Conservation (phyloP, 129 eudicot species). For the Rutidosis leptorrhynchoides region DNA sequence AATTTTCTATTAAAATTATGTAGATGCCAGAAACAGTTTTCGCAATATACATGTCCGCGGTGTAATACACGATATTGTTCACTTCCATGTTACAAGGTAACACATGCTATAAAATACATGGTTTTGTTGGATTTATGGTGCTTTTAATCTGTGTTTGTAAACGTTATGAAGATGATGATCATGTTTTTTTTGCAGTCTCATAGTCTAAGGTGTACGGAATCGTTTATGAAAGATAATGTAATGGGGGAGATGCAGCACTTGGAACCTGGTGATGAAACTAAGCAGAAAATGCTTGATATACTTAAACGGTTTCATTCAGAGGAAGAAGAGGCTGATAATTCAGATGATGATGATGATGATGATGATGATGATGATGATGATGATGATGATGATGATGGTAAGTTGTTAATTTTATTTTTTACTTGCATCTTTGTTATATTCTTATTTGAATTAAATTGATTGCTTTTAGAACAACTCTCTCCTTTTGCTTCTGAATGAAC, state of each 20-base stretch:
- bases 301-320: slow-evolving; percentile 74
- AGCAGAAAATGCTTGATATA: slow-evolving; percentile 74
- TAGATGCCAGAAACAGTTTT: slow-evolving; percentile 92
- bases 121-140: neutral
- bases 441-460: no score
- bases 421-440: no score
- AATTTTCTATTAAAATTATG: neutral
- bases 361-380: no score
- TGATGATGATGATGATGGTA: slow-evolving; percentile 59
- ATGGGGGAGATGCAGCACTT: slow-evolving; percentile 64
- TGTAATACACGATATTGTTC: slow-evolving; percentile 92
- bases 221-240: slow-evolving; percentile 93
- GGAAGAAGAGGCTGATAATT: slow-evolving; percentile 66
- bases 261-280: slow-evolving; percentile 60
- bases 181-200: slow-evolving; percentile 61
- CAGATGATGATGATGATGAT: slow-evolving; percentile 43
- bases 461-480: no score
- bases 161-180: neutral
- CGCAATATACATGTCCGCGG: slow-evolving; percentile 90
- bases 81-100: slow-evolving; percentile 97
- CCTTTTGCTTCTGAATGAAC: no score
- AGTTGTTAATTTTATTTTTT: slow-evolving; percentile 7
- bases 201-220: slow-evolving; percentile 85
- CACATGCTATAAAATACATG: no score
- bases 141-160: neutral